Percentiles rank a stretch among this genome's conserved stretches.
phyloP scores from a whole-genome alignment of 2,329 filamentous ascomycete species.

The Gaeumannomyces tritici region DNA sequence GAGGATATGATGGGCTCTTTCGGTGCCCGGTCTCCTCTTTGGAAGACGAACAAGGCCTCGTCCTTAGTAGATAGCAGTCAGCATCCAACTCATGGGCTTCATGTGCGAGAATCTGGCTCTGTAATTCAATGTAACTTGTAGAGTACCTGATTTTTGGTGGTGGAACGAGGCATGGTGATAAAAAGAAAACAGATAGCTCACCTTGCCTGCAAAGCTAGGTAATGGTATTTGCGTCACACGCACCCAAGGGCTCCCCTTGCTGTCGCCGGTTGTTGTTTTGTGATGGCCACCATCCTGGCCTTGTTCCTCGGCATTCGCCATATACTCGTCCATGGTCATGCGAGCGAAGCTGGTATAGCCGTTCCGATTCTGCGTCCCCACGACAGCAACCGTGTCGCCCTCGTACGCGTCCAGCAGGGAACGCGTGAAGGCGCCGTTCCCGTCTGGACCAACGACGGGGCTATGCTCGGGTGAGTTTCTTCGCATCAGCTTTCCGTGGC shows the following conservation, averaged over 20 bases:
- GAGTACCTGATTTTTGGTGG: neutral
- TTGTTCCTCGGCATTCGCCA: slow-evolving; percentile 39
- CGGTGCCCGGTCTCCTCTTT: slow-evolving; percentile 30
- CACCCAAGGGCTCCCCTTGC: slow-evolving; percentile 34
- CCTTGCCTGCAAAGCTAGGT: slow-evolving; percentile 64
- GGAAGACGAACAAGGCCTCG: slow-evolving; percentile 62
- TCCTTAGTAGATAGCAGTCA: slow-evolving; percentile 27
- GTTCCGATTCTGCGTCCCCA: slow-evolving; percentile 65
- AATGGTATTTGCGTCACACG: slow-evolving; percentile 55
- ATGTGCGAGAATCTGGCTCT: neutral
- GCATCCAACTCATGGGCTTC: neutral
- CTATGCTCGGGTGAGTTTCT: neutral
- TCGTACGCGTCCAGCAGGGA: slow-evolving; percentile 50
- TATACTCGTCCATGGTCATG: slow-evolving; percentile 57
- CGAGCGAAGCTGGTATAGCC: slow-evolving; percentile 62
- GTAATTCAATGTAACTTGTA: neutral
- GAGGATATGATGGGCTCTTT: neutral
- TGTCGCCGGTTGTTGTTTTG: neutral
- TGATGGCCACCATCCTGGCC: slow-evolving; percentile 5
- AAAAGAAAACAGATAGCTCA: neutral
- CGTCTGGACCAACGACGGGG: slow-evolving; percentile 23
- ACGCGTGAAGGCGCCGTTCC: slow-evolving; percentile 55
- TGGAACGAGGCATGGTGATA: neutral
- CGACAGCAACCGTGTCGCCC: slow-evolving; percentile 58
- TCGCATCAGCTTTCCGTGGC: neutral